Base-by-base conservation (phyloP, 2,329 filamentous ascomycete genomes). In the Byssochlamys sp. region DNA sequence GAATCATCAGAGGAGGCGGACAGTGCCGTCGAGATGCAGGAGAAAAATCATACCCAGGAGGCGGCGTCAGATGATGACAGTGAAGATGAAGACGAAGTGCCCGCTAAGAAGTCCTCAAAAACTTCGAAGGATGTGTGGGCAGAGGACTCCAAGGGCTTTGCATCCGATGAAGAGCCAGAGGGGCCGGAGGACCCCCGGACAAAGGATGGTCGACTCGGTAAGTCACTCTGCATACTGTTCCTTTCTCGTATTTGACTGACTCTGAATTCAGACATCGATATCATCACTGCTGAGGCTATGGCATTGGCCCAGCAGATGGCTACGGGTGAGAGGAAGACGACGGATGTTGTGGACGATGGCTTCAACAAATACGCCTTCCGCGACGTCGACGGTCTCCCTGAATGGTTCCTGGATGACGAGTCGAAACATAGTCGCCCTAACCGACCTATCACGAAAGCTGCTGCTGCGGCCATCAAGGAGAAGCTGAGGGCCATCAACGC, bases 261-360 rank as follows among this genome's bases (percentile, higher is more conserved):
- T 57, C 53, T 45, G 31, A 48, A 19, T 56, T 71, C 74, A 81
- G 91, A 96, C 70, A 95, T 99, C 74, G 91, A 97, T 71, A 97
- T 99, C 67, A 95, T 97, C 69, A 99, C 94, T n/a, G 94, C 91
- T 4, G 94, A 99, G 78, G 94, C 95, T 62, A 99, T 99, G 94
- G 95, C 92, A 0, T 81, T 99, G 14, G 95, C 94, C 0, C 94
- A 97, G 63, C 84, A 90, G 69, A 86, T 99, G 59, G 94, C 91
- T 2, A 90, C 88, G 0, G 92, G 92, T 51, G 82, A 92, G 70
- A 91, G 87, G 73, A 88, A 86, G 0, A 87, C 84, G 52, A 75
- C 87, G 57, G 90, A 96, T 65, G 78, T 96, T 4, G 78, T 92
- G 52, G 95, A 99, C 68, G 92, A 97, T 60, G 87, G 86, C 48